Conservation (phyloP, 192 early-diverging fungal genomes). For the Umbelopsis vinacea region DNA sequence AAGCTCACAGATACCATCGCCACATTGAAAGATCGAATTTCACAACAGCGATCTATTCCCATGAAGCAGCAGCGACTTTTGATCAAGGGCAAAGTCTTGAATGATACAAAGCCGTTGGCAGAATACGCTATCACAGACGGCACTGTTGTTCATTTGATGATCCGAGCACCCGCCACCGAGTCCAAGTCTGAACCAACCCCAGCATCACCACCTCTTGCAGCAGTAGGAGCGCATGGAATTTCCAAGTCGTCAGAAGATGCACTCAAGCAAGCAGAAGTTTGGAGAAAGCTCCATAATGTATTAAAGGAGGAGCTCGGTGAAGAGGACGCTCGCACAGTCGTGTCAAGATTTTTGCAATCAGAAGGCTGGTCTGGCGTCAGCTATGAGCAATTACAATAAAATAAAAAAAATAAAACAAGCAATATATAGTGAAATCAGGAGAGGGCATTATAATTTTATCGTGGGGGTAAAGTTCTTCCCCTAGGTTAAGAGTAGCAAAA, state of each 20-base stretch:
- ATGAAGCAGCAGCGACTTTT: slow-evolving; percentile 55
- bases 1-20: slow-evolving; percentile 24
- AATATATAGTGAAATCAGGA: not conserved
- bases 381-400: slow-evolving; percentile 19
- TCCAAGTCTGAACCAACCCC: not conserved
- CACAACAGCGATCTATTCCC: slow-evolving; percentile 33
- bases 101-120: slow-evolving; percentile 53
- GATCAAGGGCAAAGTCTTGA: slow-evolving; percentile 62
- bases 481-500: too few relatives aligned
- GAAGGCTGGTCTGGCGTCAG: not conserved
- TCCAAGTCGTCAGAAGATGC: slow-evolving; percentile 19
- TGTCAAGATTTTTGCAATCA: slow-evolving; percentile 4
- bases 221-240: slow-evolving; percentile 17
- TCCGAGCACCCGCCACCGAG: slow-evolving; percentile 39
- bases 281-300: slow-evolving; percentile 23
- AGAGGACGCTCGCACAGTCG: slow-evolving; percentile 3
- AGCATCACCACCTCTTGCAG: not conserved
- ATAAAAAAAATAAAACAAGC: not conserved
- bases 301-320: slow-evolving; percentile 20
- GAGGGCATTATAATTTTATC: not conserved
- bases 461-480: too few relatives aligned
- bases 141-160: slow-evolving; percentile 53
- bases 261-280: slow-evolving; percentile 25
- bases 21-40: slow-evolving; percentile 38
- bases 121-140: slow-evolving; percentile 53